Base-by-base conservation (phyloP, 441 rosid species). In the Populus hybrid region DNA sequence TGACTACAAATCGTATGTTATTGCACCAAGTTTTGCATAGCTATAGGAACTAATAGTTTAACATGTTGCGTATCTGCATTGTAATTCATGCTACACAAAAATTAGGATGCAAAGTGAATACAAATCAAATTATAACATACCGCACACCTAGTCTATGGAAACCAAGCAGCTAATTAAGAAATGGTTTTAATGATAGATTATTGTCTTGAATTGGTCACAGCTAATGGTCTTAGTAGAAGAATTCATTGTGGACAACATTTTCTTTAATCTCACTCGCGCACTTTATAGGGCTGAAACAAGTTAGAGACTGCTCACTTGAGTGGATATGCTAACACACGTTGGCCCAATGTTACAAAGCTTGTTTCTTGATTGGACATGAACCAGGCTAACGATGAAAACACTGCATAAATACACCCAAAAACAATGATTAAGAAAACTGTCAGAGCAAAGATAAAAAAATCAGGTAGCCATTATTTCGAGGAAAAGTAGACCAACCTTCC, bases 321-420 rank as follows among this genome's bases (percentile, higher is more conserved):
- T n/a, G 98, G 99, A 80, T 78, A 75, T 71, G 99, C 99, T 77
- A 95, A 78, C 69, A 95, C 99, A 23, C 99, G 95, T 82, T 95
- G 99, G 69, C 95, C 99, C 83, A 95, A 79, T 59, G 99, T 95
- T 73, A 95, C 99, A 83, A 95, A 95, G 85, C 99, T 95, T 69
- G 99, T 94, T 88, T 95, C 99, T 85, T 95, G 99, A 84, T 95
- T 95, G 82, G 99, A 95, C 99, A 95, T 95, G 85, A 95, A 95
- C 97, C 90, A 88, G 64, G 99, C 99, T 82, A 95, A 84, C 79
- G 98, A 95, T 71, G 99, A 95, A 79, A 95, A n/a, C 99, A 92
- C 99, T 95, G 94, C 85, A 87, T 46, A 50, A 67, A 75, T 46
- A 83, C 69, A 83, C 74, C 69, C 75, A 75, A 82, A 81, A 67